Base-by-base conservation (phyloP, 164 flowering plant species). In the Nymphaea colorata region DNA sequence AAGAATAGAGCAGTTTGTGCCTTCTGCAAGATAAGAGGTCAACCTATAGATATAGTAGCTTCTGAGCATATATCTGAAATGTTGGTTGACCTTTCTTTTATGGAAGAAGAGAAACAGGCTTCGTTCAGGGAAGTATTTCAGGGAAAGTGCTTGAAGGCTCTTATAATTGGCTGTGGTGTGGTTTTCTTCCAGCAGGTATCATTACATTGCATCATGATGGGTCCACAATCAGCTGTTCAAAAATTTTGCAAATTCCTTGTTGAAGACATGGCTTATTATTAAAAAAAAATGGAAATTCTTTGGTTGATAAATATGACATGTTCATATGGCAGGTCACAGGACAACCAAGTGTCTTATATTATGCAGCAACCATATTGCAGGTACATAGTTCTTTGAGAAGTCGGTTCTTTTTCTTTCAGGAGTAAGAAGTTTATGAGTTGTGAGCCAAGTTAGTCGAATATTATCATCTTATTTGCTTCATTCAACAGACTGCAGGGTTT, bases 271-370 rank as follows among this genome's bases (percentile, higher is more conserved):
- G 57, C 14, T 51, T 51, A 51, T 51, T 51, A 8, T 4, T 10
- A 51, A 51, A 5, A 15, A 15, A 51, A 51, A 51, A 51, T 2
- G 57, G 14, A 51, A 25, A 25, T 25, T 25, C 36, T 51, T 10
- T 51, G 57, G 10, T 51, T 51, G 14, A 8, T 8, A 5, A 10
- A 51, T 25, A 4, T 51, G 14, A 51, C 57, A 8, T 51, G 8
- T 51, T 51, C 57, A 51, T 8, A 51, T 51, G 57, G 70, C 85
- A 94, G 99, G 86, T 95, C 73, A 95, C 99, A 18, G 99, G 99
- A 71, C 99, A 95, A 74, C 99, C 98, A 61, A 95, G 99, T 82
- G 98, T 95, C 18, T 78, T 95, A 17, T 95, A 95, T 73, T 95
- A 95, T 84, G 99, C 99, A 66, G 89, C 91, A 69, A 76, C 96